These are phyloP conservation scores for Boletus mariae DNA, from an alignment of 1,284 basidiomycete species.

Conservation along the genomic window DNA sequence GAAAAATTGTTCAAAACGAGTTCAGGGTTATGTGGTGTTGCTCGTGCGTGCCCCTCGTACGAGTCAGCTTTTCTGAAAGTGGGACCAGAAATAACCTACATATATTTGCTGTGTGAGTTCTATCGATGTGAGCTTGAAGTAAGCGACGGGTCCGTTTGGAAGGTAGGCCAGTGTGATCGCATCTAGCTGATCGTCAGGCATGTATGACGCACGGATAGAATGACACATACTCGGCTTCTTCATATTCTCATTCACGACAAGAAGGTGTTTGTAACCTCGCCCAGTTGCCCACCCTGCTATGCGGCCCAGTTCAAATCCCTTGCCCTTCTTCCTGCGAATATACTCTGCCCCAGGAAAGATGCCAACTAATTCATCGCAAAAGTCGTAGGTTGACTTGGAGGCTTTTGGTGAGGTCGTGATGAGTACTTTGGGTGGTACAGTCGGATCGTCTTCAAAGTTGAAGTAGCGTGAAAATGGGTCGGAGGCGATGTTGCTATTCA, in stretches of 20 bases:
- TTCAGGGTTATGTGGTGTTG: constrained; percentile 93
- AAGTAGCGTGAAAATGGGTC: constrained; percentile 76
- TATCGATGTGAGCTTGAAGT: constrained; percentile 92
- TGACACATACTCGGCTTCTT: constrained; percentile 80
- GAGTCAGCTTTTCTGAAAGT: constrained; percentile 9
- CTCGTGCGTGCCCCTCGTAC: constrained; percentile 83
- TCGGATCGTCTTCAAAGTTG: constrained; percentile 58
- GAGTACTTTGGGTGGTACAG: constrained; percentile 77
- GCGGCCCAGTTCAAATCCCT: constrained; percentile 89
- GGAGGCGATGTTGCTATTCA: constrained; percentile 62
- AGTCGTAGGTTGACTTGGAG: constrained; percentile 79
- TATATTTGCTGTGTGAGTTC: constrained; percentile 84
- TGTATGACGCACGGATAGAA: constrained; percentile 4
- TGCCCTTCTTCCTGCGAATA: constrained; percentile 85
- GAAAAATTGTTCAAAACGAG: constrained; percentile 95
- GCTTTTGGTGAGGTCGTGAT: constrained; percentile 90
- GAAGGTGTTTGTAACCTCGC: constrained; percentile 82
- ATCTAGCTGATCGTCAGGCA: constrained; percentile 42
- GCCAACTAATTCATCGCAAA: constrained; percentile 88
- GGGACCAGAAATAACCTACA: constrained; percentile 42
- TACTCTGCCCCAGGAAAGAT: constrained; percentile 96
- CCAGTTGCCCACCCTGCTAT: constrained; percentile 94
- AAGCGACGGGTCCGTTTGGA: constrained; percentile 91
- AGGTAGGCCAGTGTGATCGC: constrained; percentile 91
- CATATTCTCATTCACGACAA: constrained; percentile 94